phyloP scores from a whole-genome alignment of 345 rosid species.

The Dovyalis caffra region DNA sequence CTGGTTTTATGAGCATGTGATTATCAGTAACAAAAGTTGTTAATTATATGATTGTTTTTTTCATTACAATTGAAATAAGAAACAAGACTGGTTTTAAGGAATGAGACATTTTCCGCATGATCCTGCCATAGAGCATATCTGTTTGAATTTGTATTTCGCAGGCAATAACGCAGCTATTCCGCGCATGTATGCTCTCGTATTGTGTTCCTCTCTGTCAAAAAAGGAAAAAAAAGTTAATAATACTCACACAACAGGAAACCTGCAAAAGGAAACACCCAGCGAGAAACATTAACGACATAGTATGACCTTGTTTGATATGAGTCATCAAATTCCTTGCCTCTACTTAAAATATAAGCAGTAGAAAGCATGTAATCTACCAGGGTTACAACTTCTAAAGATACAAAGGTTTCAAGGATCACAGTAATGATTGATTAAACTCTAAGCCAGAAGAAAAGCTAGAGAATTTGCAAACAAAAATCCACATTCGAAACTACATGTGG shows the following conservation, averaged over 20 bases:
- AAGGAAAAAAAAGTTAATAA: too few species aligned
- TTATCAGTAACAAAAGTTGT: neutral
- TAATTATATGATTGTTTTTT: neutral
- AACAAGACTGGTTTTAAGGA: neutral
- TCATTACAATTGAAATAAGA: neutral
- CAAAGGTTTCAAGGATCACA: too few species aligned
- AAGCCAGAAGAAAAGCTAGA: neutral
- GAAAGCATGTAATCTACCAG: too few species aligned
- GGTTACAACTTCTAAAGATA: too few species aligned
- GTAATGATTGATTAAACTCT: neutral
- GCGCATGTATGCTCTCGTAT: conserved; percentile 22
- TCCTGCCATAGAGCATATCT: conserved; percentile 25
- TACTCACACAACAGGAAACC: too few species aligned
- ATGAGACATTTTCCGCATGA: conserved; percentile 35
- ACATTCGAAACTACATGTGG: too few species aligned
- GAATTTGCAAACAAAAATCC: neutral
- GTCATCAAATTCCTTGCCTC: too few species aligned
- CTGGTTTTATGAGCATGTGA: conserved; percentile 19
- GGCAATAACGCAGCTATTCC: conserved; percentile 27
- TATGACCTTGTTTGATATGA: too few species aligned
- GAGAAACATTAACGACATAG: too few species aligned
- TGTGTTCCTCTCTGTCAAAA: neutral
- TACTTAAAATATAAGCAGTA: too few species aligned
- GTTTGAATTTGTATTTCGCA: conserved; percentile 33
- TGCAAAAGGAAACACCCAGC: too few species aligned